Conservation (phyloP, 108 stramenopile species). For the Cyclotella atomus region DNA sequence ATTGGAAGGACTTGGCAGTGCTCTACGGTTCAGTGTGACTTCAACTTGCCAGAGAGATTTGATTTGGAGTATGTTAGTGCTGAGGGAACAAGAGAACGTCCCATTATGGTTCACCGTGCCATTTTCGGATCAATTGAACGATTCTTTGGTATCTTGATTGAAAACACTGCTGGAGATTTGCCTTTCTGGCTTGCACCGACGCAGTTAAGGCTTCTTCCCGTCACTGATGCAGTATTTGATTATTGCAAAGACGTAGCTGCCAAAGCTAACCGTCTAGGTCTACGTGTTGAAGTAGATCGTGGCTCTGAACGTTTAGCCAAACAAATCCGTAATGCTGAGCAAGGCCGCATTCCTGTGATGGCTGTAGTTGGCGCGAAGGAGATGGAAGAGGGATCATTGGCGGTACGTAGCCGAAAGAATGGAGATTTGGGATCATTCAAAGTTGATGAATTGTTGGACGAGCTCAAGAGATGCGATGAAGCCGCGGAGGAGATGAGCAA, state of each 20-base stretch:
- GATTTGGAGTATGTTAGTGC: slow-evolving; percentile 87
- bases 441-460: slow-evolving; percentile 75
- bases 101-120: slow-evolving; percentile 96
- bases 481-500: slow-evolving; percentile 77
- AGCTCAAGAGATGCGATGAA: slow-evolving; percentile 64
- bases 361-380: slow-evolving; percentile 94
- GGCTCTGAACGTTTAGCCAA: slow-evolving; percentile 93
- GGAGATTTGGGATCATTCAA: slow-evolving; percentile 90
- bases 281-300: slow-evolving; percentile 92
- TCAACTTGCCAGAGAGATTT: slow-evolving; percentile 98
- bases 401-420: slow-evolving; percentile 82
- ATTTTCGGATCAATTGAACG: slow-evolving; percentile 98
- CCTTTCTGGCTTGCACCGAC: slow-evolving; percentile 96
- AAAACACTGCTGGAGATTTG: slow-evolving; percentile 95
- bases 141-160: slow-evolving; percentile 97
- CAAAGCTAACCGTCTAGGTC: slow-evolving; percentile 74
- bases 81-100: slow-evolving; percentile 79
- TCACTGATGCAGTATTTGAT: slow-evolving; percentile 90
- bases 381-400: slow-evolving; percentile 82
- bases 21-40: slow-evolving; percentile 98
- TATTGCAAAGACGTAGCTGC: slow-evolving; percentile 88
- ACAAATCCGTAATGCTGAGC: slow-evolving; percentile 96
- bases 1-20: slow-evolving; percentile 98
- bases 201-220: slow-evolving; percentile 93
- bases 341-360: slow-evolving; percentile 92